phyloP scores from a whole-genome alignment of 192 early-diverging fungal genomes.

The Coemansia sp. region DNA sequence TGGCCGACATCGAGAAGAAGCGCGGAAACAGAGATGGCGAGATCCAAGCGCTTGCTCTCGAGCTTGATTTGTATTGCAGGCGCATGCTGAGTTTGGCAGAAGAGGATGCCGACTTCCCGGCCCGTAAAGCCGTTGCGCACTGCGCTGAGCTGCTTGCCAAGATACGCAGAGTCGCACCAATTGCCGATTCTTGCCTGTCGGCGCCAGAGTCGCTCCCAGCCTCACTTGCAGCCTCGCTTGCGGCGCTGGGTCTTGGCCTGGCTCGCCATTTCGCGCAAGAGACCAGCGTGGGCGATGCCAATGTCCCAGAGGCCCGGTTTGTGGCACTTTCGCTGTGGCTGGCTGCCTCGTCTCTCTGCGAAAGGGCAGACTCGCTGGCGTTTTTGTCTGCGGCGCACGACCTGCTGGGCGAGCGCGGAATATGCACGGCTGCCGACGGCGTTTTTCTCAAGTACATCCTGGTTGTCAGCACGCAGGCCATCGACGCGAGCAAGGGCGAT shows the following conservation, averaged over 20 bases:
- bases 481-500: constrained; percentile 1
- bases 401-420: constrained; percentile 39
- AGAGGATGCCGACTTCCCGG: neutral
- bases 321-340: constrained; percentile 32
- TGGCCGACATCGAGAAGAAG: constrained; percentile 20
- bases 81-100: constrained; percentile 11
- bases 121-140: constrained; percentile 2
- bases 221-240: constrained; percentile 3
- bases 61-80: constrained; percentile 24
- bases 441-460: constrained; percentile 29
- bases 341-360: constrained; percentile 1
- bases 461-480: constrained; percentile 1
- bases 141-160: constrained; percentile 17
- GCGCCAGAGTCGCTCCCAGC: neutral
- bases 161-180: constrained; percentile 7
- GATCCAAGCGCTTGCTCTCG: constrained; percentile 15
- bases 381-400: constrained; percentile 19
- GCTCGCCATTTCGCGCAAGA: constrained; percentile 19
- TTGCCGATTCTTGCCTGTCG: neutral
- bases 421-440: constrained; percentile 39
- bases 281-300: constrained; percentile 6
- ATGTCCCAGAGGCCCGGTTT: constrained; percentile 17
- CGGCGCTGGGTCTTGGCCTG: constrained; percentile 19
- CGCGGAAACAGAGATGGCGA: neutral
- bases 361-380: neutral